phyloP scores from a whole-genome alignment of 352 stramenopile genomes.

The Phytophthora colocasiae region DNA sequence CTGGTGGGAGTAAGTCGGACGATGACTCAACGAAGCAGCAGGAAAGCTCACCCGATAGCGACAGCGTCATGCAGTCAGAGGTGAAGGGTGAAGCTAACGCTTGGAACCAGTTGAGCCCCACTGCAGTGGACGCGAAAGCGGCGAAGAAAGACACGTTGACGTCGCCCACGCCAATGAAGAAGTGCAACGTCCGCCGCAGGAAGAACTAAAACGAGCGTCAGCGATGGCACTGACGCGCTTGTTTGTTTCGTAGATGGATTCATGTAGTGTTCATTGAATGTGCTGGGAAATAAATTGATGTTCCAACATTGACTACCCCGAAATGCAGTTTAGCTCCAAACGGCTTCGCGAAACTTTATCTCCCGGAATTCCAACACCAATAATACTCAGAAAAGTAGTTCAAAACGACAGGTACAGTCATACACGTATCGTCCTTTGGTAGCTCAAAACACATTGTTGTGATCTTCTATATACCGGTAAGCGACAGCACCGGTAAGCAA shows the following conservation, averaged over 20 bases:
- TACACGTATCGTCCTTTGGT: no score
- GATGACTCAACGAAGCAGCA: constrained; percentile 21
- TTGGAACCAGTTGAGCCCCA: constrained; percentile 13
- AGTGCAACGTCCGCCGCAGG: constrained; percentile 31
- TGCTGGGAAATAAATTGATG: constrained; percentile 6
- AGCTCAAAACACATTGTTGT: no score
- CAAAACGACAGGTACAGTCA: no score
- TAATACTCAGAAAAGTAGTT: no score
- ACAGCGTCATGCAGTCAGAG: constrained; percentile 27
- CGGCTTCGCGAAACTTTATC: no score
- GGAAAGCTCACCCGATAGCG: constrained; percentile 9
- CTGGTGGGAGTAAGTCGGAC: constrained; percentile 6
- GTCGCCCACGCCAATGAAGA: constrained; percentile 4
- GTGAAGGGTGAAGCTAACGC: constrained; percentile 12
- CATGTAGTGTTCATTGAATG: constrained; percentile 7
- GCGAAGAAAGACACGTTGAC: neutral
- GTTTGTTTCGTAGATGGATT: constrained; percentile 18
- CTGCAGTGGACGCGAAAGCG: neutral
- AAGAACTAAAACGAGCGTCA: constrained; percentile 17
- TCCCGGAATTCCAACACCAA: no score
- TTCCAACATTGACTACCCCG: neutral
- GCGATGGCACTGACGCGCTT: constrained; percentile 17
- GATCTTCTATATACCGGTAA: no score
- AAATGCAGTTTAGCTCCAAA: no score
- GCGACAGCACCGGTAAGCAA: no score